phyloP scores from a whole-genome alignment of 352 stramenopile species.

The Hyaloperonospora brassicae region DNA sequence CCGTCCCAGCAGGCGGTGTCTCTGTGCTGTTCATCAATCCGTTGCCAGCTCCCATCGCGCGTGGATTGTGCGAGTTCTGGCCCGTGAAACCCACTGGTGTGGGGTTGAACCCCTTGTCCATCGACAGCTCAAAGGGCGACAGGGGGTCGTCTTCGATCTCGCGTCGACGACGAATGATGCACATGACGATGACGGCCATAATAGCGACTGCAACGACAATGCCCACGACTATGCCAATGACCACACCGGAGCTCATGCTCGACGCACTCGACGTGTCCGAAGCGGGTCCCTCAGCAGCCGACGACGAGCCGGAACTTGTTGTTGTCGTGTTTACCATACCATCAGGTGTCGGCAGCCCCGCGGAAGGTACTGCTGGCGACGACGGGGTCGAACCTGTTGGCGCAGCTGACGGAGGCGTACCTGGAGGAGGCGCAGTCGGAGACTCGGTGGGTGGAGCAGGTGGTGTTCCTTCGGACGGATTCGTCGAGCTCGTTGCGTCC shows the following conservation, averaged over 20 bases:
- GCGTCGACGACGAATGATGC: slow-evolving; percentile 41
- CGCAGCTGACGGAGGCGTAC: no score
- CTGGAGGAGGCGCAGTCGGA: background rate
- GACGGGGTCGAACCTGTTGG: slow-evolving; percentile 14
- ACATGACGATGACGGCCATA: slow-evolving; percentile 49
- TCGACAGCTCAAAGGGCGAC: slow-evolving; percentile 76
- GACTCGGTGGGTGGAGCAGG: background rate
- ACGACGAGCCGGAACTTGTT: slow-evolving; percentile 16
- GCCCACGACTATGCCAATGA: slow-evolving; percentile 59
- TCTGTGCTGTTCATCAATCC: slow-evolving; percentile 21
- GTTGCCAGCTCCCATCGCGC: slow-evolving; percentile 16
- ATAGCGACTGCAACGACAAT: slow-evolving; percentile 57
- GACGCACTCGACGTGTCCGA: slow-evolving; percentile 23
- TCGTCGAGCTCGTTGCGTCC: no score
- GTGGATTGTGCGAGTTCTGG: slow-evolving; percentile 42
- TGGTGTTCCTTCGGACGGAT: background rate
- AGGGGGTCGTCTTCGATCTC: slow-evolving; percentile 66
- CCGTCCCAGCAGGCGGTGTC: slow-evolving; percentile 23
- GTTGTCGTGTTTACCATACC: slow-evolving; percentile 8
- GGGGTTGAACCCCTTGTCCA: slow-evolving; percentile 74
- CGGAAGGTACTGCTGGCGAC: slow-evolving; percentile 1
- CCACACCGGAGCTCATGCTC: slow-evolving; percentile 61
- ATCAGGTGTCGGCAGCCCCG: slow-evolving; percentile 7
- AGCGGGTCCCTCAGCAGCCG: slow-evolving; percentile 12
- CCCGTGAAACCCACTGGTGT: slow-evolving; percentile 25